Evolutionary conservation across 768 basidiomycete species (phyloP).

Genomic region (Kwoniella sp.): DNA sequence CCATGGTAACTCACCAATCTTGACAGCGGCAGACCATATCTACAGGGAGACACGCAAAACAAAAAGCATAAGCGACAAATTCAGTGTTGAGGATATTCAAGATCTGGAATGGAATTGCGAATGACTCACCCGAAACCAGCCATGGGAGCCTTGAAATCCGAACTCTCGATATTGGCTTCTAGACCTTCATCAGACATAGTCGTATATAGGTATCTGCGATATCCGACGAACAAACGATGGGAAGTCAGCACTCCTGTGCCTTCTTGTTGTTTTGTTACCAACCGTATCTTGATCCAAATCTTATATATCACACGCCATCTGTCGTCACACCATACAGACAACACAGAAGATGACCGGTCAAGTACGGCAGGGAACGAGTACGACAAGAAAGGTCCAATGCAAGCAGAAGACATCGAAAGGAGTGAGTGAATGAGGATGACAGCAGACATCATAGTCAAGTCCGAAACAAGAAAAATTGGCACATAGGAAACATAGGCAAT

Average conservation of each 20-base stretch:
- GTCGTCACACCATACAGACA: neutral
- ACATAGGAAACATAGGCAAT: no score
- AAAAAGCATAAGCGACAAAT: no score
- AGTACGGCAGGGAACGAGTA: neutral
- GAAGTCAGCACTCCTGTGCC: neutral
- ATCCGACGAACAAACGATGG: neutral
- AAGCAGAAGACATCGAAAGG: neutral
- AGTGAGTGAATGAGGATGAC: neutral
- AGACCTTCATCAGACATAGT: conserved; percentile 69
- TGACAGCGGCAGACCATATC: conserved; percentile 86
- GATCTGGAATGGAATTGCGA: no score
- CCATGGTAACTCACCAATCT: conserved; percentile 66
- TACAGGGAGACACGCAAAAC: conserved; percentile 58
- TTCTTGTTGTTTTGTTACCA: neutral
- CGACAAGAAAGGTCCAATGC: neutral
- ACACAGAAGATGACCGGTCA: neutral
- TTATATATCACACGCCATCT: neutral
- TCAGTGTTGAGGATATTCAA: no score
- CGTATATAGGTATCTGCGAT: conserved; percentile 53
- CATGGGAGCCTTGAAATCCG: conserved; percentile 94
- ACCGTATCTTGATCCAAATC: conserved; percentile 9
- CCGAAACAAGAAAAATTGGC: no score
- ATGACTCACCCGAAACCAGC: conserved; percentile 67
- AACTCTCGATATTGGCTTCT: conserved; percentile 59
- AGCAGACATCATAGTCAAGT: neutral